Percentiles rank a stretch among this genome's conserved stretches.
These are phyloP conservation scores for Chalciporus piperatus DNA, from an alignment of 768 basidiomycete species.

Conservation along the genomic window DNA sequence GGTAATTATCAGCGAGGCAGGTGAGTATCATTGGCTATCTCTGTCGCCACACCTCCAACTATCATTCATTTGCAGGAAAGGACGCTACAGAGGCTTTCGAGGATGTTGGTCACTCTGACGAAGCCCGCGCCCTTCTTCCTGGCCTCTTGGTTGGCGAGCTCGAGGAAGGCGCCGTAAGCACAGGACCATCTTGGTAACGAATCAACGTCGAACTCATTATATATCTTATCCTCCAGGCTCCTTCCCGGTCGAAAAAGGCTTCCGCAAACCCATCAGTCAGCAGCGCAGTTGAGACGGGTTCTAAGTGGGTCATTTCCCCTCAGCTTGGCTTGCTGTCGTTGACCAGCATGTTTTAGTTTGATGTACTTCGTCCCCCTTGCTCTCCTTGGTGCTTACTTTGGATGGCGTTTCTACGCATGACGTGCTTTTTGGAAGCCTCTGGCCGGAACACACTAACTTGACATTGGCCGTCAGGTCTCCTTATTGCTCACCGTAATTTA, in stretches of 20 bases:
- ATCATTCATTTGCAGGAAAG: conserved; percentile 54
- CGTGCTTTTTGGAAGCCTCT: background rate
- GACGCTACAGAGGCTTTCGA: conserved; percentile 99
- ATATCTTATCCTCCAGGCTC: conserved; percentile 35
- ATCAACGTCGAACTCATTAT: conserved; percentile 1
- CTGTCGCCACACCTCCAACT: background rate
- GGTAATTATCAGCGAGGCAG: conserved; percentile 90
- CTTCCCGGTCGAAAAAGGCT: conserved; percentile 50
- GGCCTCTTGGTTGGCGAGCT: conserved; percentile 82
- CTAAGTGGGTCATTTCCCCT: conserved; percentile 48
- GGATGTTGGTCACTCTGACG: conserved; percentile 98
- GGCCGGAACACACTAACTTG: background rate
- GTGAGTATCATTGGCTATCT: conserved; percentile 45
- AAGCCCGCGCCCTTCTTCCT: conserved; percentile 83
- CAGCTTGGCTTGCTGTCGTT: background rate
- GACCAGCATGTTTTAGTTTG: conserved; percentile 40
- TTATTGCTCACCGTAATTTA: conserved; percentile 13
- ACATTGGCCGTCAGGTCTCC: background rate
- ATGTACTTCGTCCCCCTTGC: conserved; percentile 85
- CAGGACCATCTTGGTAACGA: background rate
- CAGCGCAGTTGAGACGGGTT: conserved; percentile 60
- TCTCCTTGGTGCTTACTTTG: conserved; percentile 82
- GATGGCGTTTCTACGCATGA: conserved; percentile 70
- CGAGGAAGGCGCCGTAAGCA: conserved; percentile 62
- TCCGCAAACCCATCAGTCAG: conserved; percentile 40